Evolutionary conservation across 768 basidiomycete genomes (phyloP), one percentile per base, ranked within the genome.

Genomic region (Kwoniella europaea): DNA sequence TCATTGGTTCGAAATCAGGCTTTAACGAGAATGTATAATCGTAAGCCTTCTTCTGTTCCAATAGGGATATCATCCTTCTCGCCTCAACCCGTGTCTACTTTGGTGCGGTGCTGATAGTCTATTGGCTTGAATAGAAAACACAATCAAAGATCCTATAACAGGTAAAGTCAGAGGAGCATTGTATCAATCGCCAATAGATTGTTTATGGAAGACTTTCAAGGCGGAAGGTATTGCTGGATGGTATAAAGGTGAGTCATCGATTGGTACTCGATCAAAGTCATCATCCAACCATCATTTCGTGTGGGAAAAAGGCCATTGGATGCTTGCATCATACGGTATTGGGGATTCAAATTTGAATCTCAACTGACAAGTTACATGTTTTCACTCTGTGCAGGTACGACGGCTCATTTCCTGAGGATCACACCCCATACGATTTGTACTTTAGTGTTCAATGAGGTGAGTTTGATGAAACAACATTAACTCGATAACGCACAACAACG

Each of bases 21-120:
- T 61, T 84, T 98, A 60, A 98, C 97, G 7, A 88, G 97, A 68
- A 90, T 98, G 88, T 99, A 98, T 83, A 98, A 98, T 80, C 97
- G 81, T 76, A 53, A 73, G 79, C 73, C 7, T 5, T 7, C 35
- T 35, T 35, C 35, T 35, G 35, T 35, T 35, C 7, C 35, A 35
- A 35, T 35, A 35, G 7, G 35, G 35, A 35, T 7, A 35, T 7
- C 5, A 35, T 35, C 35, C 35, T 35, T 35, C 7, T 0, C 35
- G 35, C 6, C 6, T 35, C 20, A 22, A 29, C 20, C 3, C 10
- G 20, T 29, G 1, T 56, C 20, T 56, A 3, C 2, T 56, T 29
- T 56, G n/a, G 4, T 22, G 35, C 7, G 7, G 7, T 35, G 35
- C 35, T 35, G 5, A 35, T 9, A 35, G 9, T 18, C 20, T 43